phyloP scores from a whole-genome alignment of 306 rosid species.

The Spatholobus suberectus region DNA sequence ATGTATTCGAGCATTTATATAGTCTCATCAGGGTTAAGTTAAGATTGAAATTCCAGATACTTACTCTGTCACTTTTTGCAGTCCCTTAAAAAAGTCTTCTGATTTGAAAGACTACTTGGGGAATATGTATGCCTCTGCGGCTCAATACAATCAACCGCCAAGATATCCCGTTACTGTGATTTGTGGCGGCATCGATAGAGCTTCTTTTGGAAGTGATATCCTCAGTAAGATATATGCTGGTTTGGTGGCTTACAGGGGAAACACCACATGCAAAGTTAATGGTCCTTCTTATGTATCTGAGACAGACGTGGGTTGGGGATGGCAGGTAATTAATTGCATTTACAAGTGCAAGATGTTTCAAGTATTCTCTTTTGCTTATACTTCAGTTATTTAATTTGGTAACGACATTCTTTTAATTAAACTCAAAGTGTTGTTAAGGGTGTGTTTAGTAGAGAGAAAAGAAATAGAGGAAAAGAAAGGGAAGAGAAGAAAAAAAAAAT shows the following conservation, averaged over 20 bases:
- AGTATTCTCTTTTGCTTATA: too few relatives aligned
- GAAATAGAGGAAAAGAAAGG: too few relatives aligned
- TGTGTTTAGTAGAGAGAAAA: too few relatives aligned
- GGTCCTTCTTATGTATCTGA: constrained; percentile 45
- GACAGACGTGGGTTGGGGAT: constrained; percentile 61
- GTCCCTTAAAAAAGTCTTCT: constrained; percentile 48
- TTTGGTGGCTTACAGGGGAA: constrained; percentile 55
- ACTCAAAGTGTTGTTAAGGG: too few relatives aligned
- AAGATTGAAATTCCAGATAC: background rate
- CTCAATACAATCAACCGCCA: constrained; percentile 73
- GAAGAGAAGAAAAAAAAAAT: too few relatives aligned
- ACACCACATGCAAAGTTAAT: constrained; percentile 54
- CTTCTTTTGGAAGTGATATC: constrained; percentile 43
- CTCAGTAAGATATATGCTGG: constrained; percentile 66
- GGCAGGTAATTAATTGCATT: constrained; percentile 70
- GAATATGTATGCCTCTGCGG: constrained; percentile 30
- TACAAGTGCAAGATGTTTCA: background rate
- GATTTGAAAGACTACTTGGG: constrained; percentile 52
- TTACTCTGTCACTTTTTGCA: constrained; percentile 1
- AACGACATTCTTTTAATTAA: background rate
- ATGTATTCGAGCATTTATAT: background rate
- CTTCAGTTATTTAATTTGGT: background rate
- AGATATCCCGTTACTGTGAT: constrained; percentile 58
- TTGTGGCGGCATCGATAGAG: constrained; percentile 68
- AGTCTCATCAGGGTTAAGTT: background rate